Conservation (phyloP, 495 filamentous ascomycete species). For the Tuber calosporum region DNA sequence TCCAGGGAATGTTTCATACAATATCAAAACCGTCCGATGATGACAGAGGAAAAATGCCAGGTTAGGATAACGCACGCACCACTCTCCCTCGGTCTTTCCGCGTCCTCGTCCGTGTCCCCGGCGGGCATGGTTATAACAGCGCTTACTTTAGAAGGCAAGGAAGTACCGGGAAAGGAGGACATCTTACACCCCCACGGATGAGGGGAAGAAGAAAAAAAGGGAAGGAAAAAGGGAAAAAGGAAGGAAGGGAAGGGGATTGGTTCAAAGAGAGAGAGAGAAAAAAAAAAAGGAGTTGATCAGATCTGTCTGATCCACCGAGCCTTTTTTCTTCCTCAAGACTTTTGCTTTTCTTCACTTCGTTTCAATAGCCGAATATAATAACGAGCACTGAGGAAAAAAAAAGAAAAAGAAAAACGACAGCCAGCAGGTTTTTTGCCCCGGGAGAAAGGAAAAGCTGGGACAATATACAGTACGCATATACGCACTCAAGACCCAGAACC, state of each 20-base stretch:
- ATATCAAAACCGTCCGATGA: not conserved
- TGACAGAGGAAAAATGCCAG: not conserved
- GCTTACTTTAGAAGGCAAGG: not conserved
- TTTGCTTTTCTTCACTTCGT: not conserved
- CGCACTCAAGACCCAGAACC: not conserved
- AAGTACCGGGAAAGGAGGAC: not conserved
- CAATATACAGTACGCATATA: too few relatives aligned
- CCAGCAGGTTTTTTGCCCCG: not conserved
- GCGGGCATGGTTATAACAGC: not conserved
- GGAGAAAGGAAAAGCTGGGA: not conserved
- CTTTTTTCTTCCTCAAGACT: not conserved
- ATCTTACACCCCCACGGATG: not conserved
- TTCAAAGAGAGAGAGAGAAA: not conserved
- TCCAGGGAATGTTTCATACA: constrained; percentile 1
- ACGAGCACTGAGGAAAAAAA: not conserved
- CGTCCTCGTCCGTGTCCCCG: not conserved
- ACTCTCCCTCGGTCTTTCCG: not conserved
- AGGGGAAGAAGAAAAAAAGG: not conserved
- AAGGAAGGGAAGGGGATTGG: not conserved
- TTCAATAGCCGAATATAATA: not conserved
- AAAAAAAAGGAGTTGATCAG: not conserved
- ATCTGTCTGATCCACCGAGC: not conserved
- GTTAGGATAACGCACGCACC: not conserved
- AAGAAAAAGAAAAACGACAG: too few relatives aligned
- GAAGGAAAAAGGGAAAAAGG: not conserved